phyloP scores from a whole-genome alignment of 352 stramenopile species.

The Peronospora belbahrii region DNA sequence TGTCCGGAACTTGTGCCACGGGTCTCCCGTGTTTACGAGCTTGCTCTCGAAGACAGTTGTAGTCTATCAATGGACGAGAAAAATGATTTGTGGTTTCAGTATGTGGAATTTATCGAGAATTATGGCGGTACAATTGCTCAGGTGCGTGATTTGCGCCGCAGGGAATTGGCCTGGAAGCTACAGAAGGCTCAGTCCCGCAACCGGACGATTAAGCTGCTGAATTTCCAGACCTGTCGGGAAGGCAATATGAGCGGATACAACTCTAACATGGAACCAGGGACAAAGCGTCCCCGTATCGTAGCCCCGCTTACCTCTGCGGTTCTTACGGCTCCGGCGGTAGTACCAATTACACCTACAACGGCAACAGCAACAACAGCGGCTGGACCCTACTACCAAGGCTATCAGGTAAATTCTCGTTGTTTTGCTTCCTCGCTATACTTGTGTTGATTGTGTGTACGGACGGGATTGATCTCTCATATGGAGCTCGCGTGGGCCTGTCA shows the following conservation, averaged over 20 bases:
- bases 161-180: conserved; percentile 58
- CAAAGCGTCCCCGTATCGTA: conserved; percentile 52
- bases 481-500: conserved; percentile 15
- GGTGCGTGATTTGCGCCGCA: conserved; percentile 44
- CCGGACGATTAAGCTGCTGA: conserved; percentile 46
- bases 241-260: conserved; percentile 24
- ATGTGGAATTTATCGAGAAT: conserved; percentile 65
- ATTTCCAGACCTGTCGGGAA: conserved; percentile 28
- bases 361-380: conserved; percentile 16
- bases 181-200: conserved; percentile 52
- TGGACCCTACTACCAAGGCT: conserved; percentile 69
- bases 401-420: conserved; percentile 53
- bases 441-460: conserved; percentile 24
- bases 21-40: conserved; percentile 39
- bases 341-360: conserved; percentile 10
- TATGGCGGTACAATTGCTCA: conserved; percentile 33
- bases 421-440: conserved; percentile 16
- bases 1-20: conserved; percentile 29
- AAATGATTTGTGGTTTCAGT: conserved; percentile 76
- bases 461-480: conserved; percentile 9
- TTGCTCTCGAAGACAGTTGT: conserved; percentile 41
- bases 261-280: conserved; percentile 27
- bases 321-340: conserved; percentile 8
- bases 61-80: conserved; percentile 61
- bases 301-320: conserved; percentile 14